Conservation (phyloP, 352 stramenopile species). For the Pythium utonaiense region DNA sequence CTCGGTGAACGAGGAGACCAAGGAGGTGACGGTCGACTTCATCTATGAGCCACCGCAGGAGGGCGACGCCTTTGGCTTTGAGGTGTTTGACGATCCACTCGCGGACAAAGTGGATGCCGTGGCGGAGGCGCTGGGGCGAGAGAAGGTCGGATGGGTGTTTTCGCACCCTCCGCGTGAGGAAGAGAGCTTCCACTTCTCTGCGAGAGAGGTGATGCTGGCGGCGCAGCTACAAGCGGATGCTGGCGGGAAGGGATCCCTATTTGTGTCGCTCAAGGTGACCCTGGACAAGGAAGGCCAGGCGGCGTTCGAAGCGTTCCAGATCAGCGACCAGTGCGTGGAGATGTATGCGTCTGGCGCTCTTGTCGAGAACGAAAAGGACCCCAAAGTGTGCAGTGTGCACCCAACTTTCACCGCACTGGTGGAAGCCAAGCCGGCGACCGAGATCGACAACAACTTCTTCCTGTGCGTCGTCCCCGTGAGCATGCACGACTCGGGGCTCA, state of each 20-base stretch:
- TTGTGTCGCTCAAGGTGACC: slow-evolving; percentile 96
- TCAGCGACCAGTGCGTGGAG: slow-evolving; percentile 96
- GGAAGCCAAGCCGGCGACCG: slow-evolving; percentile 90
- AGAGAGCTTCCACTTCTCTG: slow-evolving; percentile 93
- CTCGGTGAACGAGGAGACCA: slow-evolving; percentile 79
- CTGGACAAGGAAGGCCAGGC: slow-evolving; percentile 92
- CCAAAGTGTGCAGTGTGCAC: slow-evolving; percentile 89
- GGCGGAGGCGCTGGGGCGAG: slow-evolving; percentile 81
- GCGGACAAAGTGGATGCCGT: slow-evolving; percentile 83
- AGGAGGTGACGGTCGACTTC: slow-evolving; percentile 91
- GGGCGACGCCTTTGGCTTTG: slow-evolving; percentile 84
- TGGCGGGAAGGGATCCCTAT: slow-evolving; percentile 92
- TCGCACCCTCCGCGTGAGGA: slow-evolving; percentile 94
- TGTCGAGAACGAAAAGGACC: slow-evolving; percentile 85
- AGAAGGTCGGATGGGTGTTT: slow-evolving; percentile 97
- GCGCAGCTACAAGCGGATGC: slow-evolving; percentile 95
- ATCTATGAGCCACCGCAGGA: slow-evolving; percentile 96
- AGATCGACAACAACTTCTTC: slow-evolving; percentile 98
- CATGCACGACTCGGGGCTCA: slow-evolving; percentile 91
- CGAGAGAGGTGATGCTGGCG: slow-evolving; percentile 89
- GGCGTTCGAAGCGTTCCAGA: slow-evolving; percentile 96
- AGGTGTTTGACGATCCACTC: slow-evolving; percentile 91
- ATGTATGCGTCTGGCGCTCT: slow-evolving; percentile 96
- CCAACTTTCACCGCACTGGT: slow-evolving; percentile 98
- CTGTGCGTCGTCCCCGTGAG: slow-evolving; percentile 95